Conservation (phyloP, 2,329 filamentous ascomycete genomes). For the Fusarium marasasianum region DNA sequence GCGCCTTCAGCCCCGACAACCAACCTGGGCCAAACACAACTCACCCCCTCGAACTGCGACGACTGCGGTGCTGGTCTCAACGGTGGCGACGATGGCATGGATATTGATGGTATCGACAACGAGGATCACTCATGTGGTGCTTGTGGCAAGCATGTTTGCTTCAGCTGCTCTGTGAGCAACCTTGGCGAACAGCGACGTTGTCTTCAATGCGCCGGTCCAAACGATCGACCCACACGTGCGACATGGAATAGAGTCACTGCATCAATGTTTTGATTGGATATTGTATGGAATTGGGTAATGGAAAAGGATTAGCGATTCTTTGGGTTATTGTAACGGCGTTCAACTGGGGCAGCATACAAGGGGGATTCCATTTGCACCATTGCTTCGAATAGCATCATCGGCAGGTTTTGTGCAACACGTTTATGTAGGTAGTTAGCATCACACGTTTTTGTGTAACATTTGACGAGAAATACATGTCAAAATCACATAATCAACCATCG, state of each 20-base stretch:
- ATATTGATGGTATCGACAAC: constrained; percentile 47
- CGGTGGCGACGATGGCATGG: constrained; percentile 47
- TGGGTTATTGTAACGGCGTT: neutral
- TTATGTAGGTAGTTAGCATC: neutral
- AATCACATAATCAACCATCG: neutral
- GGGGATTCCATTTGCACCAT: constrained; percentile 26
- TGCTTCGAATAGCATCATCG: neutral
- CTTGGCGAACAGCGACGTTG: constrained; percentile 64
- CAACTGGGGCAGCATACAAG: constrained; percentile 2
- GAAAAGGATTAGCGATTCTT: neutral
- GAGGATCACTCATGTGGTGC: constrained; percentile 54
- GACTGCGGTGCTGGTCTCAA: constrained; percentile 58
- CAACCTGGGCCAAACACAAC: constrained; percentile 14
- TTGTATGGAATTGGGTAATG: neutral
- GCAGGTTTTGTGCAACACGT: neutral
- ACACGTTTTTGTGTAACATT: neutral
- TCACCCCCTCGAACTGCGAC: constrained; percentile 56
- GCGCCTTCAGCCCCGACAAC: constrained; percentile 45
- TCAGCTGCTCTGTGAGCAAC: constrained; percentile 67
- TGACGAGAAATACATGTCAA: neutral
- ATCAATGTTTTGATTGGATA: constrained; percentile 32
- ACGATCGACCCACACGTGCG: constrained; percentile 27
- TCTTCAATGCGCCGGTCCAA: constrained; percentile 59
- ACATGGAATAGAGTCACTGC: constrained; percentile 32
- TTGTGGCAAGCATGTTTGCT: constrained; percentile 67